Base-by-base conservation (phyloP, 352 stramenopile species). In the Pythium monospermum region DNA sequence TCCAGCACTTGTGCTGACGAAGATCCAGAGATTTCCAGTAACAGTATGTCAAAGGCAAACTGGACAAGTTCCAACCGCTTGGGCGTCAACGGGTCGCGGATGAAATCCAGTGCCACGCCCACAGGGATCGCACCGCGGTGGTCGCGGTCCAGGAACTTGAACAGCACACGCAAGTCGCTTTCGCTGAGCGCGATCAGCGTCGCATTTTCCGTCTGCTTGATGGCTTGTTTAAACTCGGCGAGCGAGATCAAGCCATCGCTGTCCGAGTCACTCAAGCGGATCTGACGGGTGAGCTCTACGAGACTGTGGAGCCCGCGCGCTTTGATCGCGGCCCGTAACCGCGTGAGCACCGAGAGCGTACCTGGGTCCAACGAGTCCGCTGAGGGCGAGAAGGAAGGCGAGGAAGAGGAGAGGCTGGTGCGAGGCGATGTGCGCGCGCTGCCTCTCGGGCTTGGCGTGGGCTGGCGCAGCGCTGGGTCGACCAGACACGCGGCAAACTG, bases 71-170 rank as follows among this genome's bases (percentile, higher is more conserved):
- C 49, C 37, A 81, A 36, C n/a, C 91, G 75, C 0, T 70, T 63
- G 21, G 72, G 31, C 49, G 73, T 90, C 66, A 97, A 80, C 5
- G 79, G 79, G n/a, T 81, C 80, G 18, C 85, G 73, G 10, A 97
- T 71, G 10, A 88, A 71, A 54, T 90, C 71, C 26, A 97, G 61
- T 27, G 93, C 91, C 23, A 89, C 76, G 36, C 87, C 64, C 37
- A 95, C 65, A 22, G 76, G 64, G 45, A 97, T 78, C 15, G 41
- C 38, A 4, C 85, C 87, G 19, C 65, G 78, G 31, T 80, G 60
- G 50, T 95, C 76, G n/a, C 41, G 35, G 58, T 97, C 89, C 46
- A 96, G 74, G 62, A 76, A 66, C 7, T 61, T 67, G 57, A 96
- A 94, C 19, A 94, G 50, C 8, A 85, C 70, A 15, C 83, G 78